These are phyloP conservation scores for Cornus suecica DNA, from an alignment of 148 eudicot genomes.

Conservation along the genomic window DNA sequence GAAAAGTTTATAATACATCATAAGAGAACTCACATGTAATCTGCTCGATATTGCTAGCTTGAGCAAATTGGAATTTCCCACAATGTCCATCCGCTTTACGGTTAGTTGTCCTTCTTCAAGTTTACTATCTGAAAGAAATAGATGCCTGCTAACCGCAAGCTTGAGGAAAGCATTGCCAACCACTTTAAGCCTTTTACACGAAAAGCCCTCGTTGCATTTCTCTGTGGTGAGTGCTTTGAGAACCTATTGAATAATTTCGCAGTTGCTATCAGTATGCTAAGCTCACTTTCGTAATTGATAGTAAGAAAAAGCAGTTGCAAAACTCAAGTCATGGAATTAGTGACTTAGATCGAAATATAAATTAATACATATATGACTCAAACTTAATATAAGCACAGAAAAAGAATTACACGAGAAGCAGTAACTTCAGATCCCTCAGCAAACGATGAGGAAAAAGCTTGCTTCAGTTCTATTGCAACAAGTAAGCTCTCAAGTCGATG, in stretches of 20 bases:
- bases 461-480: conserved; percentile 84
- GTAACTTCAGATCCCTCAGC: conserved; percentile 68
- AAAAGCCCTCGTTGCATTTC: conserved; percentile 72
- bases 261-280: neutral
- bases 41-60: conserved; percentile 55
- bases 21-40: neutral
- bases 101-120: conserved; percentile 93
- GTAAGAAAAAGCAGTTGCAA: neutral
- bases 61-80: conserved; percentile 70
- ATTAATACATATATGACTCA: neutral
- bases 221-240: conserved; percentile 97
- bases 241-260: conserved; percentile 39
- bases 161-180: conserved; percentile 98
- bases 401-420: conserved; percentile 57
- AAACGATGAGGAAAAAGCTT: conserved; percentile 59
- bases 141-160: conserved; percentile 85
- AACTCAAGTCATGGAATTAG: neutral
- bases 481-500: conserved; percentile 87
- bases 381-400: conserved; percentile 1
- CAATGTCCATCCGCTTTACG: conserved; percentile 72
- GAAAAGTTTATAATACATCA: neutral
- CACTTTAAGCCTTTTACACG: conserved; percentile 95
- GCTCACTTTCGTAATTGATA: neutral
- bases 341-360: neutral
- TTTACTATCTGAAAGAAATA: conserved; percentile 66